Evolutionary conservation across 2,329 filamentous ascomycete species (phyloP), one percentile per base, ranked within the genome.

Genomic region (Cladosporium sp.): DNA sequence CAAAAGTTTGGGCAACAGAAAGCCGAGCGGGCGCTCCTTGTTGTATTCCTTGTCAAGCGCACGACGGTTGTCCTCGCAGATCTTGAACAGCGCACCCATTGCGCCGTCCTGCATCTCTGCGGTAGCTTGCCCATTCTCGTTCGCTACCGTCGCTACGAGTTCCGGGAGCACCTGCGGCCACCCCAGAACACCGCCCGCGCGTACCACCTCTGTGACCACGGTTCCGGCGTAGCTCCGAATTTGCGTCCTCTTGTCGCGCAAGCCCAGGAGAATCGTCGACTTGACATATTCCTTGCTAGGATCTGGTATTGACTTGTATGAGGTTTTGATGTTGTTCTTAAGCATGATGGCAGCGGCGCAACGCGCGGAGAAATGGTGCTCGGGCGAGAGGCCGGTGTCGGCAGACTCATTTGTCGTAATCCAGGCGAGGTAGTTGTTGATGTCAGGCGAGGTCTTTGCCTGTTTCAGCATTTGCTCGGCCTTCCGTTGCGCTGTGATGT

Each of bases 371-470:
- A 86, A 80, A 72, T 89, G 84, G 58, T 75, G 63, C 46, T 77
- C 79, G 59, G 80, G 79, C 59, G 75, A 74, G 64, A 87, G 73
- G 55, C 76, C 82, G 50, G 53, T 56, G 33, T 33, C 27, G 75
- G 70, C 40, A 86, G 81, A 49, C 72, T 74, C 56, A 68, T 60
- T 80, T 89, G 53, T 87, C 88, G 70, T 95, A 55, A 98, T 80
- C 70, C 87, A 96, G 59, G 88, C 87, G 38, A 98, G 83, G 70
- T 98, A 98, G 72, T 97, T 97, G 75, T 94, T 92, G 75, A 96
- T 88, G 68, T 97, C 92, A 42, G 91, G 91, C 9, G 88, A 93
- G 46, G 78, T 74, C 67, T 88, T 94, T 54, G 92, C 93, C 73
- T 95, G 87, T 58, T 82, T 78, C 61, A 98, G 87, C 88, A 97